These are phyloP conservation scores for Cyphellophora europaea DNA, from an alignment of 2,329 filamentous ascomycete genomes.

Conservation along the genomic window DNA sequence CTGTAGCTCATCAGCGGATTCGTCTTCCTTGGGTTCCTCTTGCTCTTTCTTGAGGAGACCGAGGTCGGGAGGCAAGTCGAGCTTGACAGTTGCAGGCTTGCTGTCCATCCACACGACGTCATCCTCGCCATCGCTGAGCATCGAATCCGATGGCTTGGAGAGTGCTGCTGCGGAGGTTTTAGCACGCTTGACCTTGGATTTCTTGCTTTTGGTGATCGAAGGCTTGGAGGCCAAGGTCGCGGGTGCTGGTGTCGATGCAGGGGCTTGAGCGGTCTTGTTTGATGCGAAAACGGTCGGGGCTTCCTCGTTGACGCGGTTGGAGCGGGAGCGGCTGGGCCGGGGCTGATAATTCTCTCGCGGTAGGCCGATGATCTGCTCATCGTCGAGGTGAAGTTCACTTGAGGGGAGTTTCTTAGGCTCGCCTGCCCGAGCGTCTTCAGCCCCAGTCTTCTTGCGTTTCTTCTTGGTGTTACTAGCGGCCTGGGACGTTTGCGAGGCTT, in stretches of 20 bases:
- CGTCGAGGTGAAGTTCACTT: constrained; percentile 15
- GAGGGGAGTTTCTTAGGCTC: constrained; percentile 9
- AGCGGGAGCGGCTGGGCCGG: constrained; percentile 16
- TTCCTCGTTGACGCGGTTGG: constrained; percentile 12
- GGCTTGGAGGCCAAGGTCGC: constrained; percentile 8
- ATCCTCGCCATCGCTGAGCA: constrained; percentile 18
- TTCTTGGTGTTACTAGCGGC: constrained; percentile 5
- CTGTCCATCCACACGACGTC: constrained; percentile 18
- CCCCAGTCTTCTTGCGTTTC: constrained; percentile 7
- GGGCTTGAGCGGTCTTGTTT: constrained; percentile 1
- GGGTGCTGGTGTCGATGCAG: background rate
- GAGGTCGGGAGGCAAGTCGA: constrained; percentile 15
- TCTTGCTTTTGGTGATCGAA: constrained; percentile 10
- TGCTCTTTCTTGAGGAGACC: constrained; percentile 14
- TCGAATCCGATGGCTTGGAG: constrained; percentile 10
- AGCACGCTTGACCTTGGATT: constrained; percentile 18
- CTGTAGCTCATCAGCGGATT: background rate
- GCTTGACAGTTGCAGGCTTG: constrained; percentile 15
- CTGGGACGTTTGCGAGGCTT: constrained; percentile 11
- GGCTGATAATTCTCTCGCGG: constrained; percentile 19
- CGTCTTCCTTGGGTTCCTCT: background rate
- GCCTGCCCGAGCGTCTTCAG: constrained; percentile 1
- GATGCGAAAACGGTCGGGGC: background rate
- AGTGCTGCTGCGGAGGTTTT: constrained; percentile 17
- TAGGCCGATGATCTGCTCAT: constrained; percentile 17